phyloP scores from a whole-genome alignment of 805 yeast genomes.

The Barnettozyma botsteinii region DNA sequence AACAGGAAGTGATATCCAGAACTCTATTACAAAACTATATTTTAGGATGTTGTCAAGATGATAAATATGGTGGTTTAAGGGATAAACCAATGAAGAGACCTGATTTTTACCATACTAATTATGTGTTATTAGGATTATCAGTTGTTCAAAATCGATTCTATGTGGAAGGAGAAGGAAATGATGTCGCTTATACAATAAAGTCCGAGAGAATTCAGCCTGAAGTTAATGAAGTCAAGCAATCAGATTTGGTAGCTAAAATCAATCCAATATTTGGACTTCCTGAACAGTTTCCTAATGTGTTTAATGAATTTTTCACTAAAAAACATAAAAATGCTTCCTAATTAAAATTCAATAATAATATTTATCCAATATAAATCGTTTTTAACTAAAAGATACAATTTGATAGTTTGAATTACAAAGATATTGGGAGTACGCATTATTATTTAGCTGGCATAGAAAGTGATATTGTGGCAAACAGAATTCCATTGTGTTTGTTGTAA shows the following conservation, averaged over 20 bases:
- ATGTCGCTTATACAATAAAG: conserved; percentile 5
- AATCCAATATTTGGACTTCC: conserved; percentile 63
- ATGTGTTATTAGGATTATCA: conserved; percentile 67
- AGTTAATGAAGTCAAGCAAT: conserved; percentile 17
- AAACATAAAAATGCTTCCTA: not conserved
- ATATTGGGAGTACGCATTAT: no score
- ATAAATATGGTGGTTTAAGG: conserved; percentile 60
- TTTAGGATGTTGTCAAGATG: conserved; percentile 66
- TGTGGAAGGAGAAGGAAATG: not conserved
- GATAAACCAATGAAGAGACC: conserved; percentile 83
- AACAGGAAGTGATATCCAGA: conserved; percentile 41
- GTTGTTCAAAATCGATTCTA: conserved; percentile 18
- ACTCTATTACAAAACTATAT: conserved; percentile 59
- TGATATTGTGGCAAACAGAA: no score
- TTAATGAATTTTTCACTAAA: conserved; percentile 15
- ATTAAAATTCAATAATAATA: no score
- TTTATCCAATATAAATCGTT: no score
- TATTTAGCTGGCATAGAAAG: no score
- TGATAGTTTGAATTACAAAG: no score
- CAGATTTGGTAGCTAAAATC: conserved; percentile 27
- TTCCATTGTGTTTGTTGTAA: no score
- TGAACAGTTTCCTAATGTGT: conserved; percentile 31
- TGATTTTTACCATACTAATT: conserved; percentile 90
- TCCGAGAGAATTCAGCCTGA: conserved; percentile 3
- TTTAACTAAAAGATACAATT: no score